Evolutionary conservation across 2,329 filamentous ascomycete species (phyloP), one percentile per base, ranked within the genome.

Genomic region (Phyllosticta ampelicida): DNA sequence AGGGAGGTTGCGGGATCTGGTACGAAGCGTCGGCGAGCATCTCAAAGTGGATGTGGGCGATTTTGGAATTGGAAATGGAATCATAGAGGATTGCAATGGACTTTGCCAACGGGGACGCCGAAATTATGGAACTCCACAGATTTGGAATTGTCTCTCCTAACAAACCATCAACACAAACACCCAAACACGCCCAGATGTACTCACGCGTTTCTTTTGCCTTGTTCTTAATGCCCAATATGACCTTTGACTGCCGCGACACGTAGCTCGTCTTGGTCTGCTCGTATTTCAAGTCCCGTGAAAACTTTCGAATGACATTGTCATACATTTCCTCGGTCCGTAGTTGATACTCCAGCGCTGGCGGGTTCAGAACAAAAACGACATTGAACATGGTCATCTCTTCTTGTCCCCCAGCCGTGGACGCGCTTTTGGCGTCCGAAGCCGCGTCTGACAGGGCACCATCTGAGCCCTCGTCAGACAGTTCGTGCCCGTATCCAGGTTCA

Each of bases 371-470:
- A 70, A 97, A 97, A 21, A 97, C 90, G 10, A 96, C 82, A 70
- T 96, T 95, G 74, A 99, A 99, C 92, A 97, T 97, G 62, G 86
- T 90, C 88, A 97, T 91, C 68, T 88, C 85, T 67, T 83, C 78
- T 61, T 86, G 78, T 48, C 77, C 71, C 48, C 64, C 63, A 13
- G 71, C 73, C 9, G 67, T 71, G 13, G 68, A 71, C 66, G 72
- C 70, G 28, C 68, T 71, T 54, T 67, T 72, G n/a, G 68, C 64
- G 36, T 73, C 71, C 29, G 60, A 70, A n/a, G 69, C 71, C 16
- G 65, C 67, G 54, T 73, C 71, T 0, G 71, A 73, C 5, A 67
- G 62, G 36, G 36, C 36, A 44, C 16, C 36, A n/a, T 44, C 36
- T n/a, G 36, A 44, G 3, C 11, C 36, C n/a, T 66, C 61, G 9